Conservation (phyloP, 1,284 basidiomycete genomes). For the Apiotrichum porosum region DNA sequence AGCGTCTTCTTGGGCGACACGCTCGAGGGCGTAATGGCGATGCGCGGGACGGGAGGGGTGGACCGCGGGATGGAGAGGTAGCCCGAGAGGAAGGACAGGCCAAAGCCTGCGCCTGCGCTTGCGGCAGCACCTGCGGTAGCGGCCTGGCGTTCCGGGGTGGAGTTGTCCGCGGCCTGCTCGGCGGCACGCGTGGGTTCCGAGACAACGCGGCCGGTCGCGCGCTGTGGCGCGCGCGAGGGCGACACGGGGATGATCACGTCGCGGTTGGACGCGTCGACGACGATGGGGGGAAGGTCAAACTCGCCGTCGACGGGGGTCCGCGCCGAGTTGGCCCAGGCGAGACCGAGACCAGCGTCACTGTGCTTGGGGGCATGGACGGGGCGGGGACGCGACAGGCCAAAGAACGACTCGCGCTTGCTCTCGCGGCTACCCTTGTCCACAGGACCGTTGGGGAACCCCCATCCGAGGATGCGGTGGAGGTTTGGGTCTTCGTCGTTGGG, state of each 20-base stretch:
- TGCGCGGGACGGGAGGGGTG: constrained; percentile 10
- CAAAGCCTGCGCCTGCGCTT: constrained; percentile 5
- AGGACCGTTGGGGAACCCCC: constrained; percentile 35
- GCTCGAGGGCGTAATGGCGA: constrained; percentile 14
- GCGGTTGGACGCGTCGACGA: constrained; percentile 16
- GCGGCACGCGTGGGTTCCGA: neutral
- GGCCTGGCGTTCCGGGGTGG: constrained; percentile 11
- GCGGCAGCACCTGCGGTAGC: neutral
- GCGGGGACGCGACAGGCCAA: constrained; percentile 33
- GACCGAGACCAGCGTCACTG: constrained; percentile 3
- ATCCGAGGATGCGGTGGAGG: constrained; percentile 28
- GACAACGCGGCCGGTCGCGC: neutral
- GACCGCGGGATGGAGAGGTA: constrained; percentile 13
- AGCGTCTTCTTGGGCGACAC: constrained; percentile 14
- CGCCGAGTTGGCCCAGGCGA: constrained; percentile 3
- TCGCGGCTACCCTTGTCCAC: constrained; percentile 9
- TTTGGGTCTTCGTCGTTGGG: constrained; percentile 29
- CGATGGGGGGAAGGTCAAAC: constrained; percentile 21
- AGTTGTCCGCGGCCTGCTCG: neutral
- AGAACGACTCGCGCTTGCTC: constrained; percentile 42
- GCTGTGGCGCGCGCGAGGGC: neutral
- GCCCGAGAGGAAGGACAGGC: constrained; percentile 18
- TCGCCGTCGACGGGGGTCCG: neutral
- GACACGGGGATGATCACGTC: constrained; percentile 11
- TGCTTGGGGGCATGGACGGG: constrained; percentile 11